phyloP scores from a whole-genome alignment of 768 basidiomycete genomes.

The Collybiopsis confluens region DNA sequence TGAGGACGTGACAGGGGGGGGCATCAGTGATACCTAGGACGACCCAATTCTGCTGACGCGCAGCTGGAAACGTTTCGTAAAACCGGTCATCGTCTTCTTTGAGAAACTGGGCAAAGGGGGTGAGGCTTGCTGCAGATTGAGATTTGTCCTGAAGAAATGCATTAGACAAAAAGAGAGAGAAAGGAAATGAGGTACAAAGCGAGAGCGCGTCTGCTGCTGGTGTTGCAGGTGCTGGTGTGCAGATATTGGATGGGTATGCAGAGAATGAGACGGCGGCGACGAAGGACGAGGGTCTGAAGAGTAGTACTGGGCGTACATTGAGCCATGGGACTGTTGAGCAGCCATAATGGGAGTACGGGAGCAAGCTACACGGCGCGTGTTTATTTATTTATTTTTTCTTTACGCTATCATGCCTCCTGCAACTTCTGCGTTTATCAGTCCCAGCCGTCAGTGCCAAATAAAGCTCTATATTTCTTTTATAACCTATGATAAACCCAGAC shows the following conservation, averaged over 20 bases:
- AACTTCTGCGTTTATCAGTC: not conserved
- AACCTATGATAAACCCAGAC: not conserved
- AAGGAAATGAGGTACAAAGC: not conserved
- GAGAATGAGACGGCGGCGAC: not conserved
- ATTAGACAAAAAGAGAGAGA: not conserved
- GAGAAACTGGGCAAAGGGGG: constrained; percentile 9
- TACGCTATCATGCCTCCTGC: too few species aligned
- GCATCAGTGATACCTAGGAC: not conserved
- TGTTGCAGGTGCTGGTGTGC: not conserved
- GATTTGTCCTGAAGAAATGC: not conserved
- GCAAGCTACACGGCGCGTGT: not conserved
- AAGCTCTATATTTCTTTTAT: not conserved
- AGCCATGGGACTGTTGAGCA: not conserved
- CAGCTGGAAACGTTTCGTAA: constrained; percentile 10
- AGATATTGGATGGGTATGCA: not conserved
- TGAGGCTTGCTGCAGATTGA: not conserved
- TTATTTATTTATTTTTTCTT: too few species aligned
- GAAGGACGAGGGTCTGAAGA: too few species aligned
- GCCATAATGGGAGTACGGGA: not conserved
- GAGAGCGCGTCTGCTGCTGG: constrained; percentile 7
- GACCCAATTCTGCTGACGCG: not conserved
- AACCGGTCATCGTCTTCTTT: constrained; percentile 14
- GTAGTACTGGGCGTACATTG: too few species aligned
- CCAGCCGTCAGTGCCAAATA: not conserved
- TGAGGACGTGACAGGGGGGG: not conserved